Evolutionary conservation across 2,329 filamentous ascomycete genomes (phyloP).

Genomic region (Calonectria ilicicola): DNA sequence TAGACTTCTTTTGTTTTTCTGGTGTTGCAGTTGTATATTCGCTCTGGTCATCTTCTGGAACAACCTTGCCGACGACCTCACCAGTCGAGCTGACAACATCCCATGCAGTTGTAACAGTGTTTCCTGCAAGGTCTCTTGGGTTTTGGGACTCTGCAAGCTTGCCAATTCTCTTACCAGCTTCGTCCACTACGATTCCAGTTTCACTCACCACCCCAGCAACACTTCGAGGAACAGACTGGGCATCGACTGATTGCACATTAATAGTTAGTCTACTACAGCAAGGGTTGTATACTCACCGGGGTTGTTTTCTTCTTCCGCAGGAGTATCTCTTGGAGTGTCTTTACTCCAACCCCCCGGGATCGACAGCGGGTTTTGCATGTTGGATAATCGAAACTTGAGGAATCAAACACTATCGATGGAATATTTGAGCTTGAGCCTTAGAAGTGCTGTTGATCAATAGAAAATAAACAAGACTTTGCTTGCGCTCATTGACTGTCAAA

Average conservation of each 20-base stretch:
- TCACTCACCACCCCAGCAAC: constrained; percentile 58
- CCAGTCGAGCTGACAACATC: constrained; percentile 52
- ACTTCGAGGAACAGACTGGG: constrained; percentile 49
- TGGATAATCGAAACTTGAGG: constrained; percentile 5
- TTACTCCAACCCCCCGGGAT: constrained; percentile 46
- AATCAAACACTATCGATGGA: too few relatives aligned
- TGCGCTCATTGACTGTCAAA: neutral
- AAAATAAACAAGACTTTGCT: neutral
- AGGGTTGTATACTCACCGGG: constrained; percentile 38
- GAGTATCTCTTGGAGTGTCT: constrained; percentile 44
- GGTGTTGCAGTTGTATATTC: constrained; percentile 54
- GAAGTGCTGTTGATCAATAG: constrained; percentile 22
- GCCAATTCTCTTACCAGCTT: constrained; percentile 57
- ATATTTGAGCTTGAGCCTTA: constrained; percentile 7
- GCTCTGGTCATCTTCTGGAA: constrained; percentile 47
- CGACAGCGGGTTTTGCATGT: constrained; percentile 44
- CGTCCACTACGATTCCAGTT: constrained; percentile 58
- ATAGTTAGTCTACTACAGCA: neutral
- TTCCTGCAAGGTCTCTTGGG: constrained; percentile 55
- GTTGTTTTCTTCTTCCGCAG: constrained; percentile 42
- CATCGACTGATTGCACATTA: constrained; percentile 36
- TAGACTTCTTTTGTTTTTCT: constrained; percentile 46
- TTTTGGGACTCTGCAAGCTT: constrained; percentile 55
- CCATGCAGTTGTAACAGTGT: constrained; percentile 51
- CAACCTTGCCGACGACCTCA: constrained; percentile 56